A percentile compares a stretch with the other conserved stretches of the same genome.
Conservation (phyloP, 2,329 filamentous ascomycete genomes). For the Alternaria brassicae region DNA sequence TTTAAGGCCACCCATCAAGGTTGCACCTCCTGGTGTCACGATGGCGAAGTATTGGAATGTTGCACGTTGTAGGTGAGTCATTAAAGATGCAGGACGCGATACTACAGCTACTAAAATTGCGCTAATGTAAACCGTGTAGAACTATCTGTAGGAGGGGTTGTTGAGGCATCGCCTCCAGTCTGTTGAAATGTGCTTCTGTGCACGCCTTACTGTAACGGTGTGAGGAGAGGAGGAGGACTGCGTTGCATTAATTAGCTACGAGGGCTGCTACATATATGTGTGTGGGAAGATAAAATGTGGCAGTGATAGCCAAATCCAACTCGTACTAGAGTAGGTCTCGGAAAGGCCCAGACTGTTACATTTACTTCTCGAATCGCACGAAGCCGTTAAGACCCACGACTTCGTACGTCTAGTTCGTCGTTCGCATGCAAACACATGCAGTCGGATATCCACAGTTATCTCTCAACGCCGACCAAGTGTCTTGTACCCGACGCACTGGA, state of each 20-base stretch:
- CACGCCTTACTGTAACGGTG: not conserved
- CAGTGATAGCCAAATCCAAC: not conserved
- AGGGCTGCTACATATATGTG: not conserved
- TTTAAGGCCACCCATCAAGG: not conserved
- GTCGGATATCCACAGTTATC: not conserved
- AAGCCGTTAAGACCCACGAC: not conserved
- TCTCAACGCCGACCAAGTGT: not conserved
- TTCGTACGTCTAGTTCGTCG: not conserved
- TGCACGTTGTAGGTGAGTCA: not conserved
- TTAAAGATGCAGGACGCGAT: not conserved
- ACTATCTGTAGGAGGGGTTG: not conserved
- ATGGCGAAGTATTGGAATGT: not conserved
- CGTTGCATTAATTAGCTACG: not conserved
- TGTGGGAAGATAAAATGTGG: not conserved
- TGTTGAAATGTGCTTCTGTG: not conserved
- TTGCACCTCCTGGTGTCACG: not conserved
- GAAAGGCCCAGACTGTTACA: not conserved
- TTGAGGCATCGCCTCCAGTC: not conserved
- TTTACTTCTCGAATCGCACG: not conserved
- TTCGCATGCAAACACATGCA: not conserved
- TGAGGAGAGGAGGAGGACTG: not conserved
- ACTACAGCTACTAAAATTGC: not conserved
- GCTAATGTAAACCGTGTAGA: not conserved
- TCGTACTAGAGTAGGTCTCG: not conserved
- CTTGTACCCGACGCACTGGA: not conserved